Base-by-base conservation (phyloP, 129 eudicot genomes). In the Calendula officinalis region DNA sequence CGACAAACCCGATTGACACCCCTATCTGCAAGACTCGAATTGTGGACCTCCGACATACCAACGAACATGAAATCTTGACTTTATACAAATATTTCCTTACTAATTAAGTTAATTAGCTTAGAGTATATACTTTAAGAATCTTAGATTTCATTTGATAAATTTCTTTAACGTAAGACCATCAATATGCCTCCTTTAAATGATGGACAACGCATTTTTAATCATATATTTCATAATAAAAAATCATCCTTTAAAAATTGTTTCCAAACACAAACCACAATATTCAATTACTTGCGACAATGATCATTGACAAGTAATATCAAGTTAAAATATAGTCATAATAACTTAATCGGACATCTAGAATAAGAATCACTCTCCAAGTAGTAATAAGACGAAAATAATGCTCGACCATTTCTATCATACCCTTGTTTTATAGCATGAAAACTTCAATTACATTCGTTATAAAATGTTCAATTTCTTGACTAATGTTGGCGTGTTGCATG, bases 351-450 rank as follows among this genome's bases (percentile, higher is more conserved):
- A 49, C 55, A 38, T 15, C 50, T 38, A 5, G 16, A 15, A 22
- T 22, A 22, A 22, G 30, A 37, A 50, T 50, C 36, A 37, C 62
- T 38, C 62, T 38, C 32, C 8, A 17, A 32, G 3, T 33, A 11
- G 8, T 67, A 67, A 40, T 42, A 38, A 41, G 47, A 60, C 12
- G 42, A 40, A 8, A 60, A 60, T 47, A 5, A 5, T 1, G 9
- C 32, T 7, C 4, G 37, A 36, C 49, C 36, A 39, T 50, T 39
- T 11, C 39, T 57, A 3, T 57, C 5, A 8, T 33, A 37, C 22
- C 5, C 32, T 22, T 51, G 50, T 66, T 69, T 69, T 47, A 30
- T 30, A 30, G 44, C 68, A 49, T 14, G 52, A 70, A 6, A 70
- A 16, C 49, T 49, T 56, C 11, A 34, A 17, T 34, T 56, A 34